Evolutionary conservation across 2,329 filamentous ascomycete genomes (phyloP).

Genomic region (Ceratocystis papillata): DNA sequence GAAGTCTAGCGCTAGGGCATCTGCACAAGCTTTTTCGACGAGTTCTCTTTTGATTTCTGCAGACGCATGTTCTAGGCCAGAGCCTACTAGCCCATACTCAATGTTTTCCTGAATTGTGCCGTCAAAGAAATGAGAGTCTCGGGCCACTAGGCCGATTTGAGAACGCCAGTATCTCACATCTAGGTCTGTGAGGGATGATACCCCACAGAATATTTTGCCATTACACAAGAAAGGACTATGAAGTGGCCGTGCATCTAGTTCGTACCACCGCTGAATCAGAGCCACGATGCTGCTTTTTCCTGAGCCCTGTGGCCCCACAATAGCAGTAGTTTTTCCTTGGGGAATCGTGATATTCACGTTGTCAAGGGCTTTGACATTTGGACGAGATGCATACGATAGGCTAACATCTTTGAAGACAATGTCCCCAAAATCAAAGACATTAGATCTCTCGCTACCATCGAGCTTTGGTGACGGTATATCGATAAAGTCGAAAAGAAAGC

Average conservation of each 20-base stretch:
- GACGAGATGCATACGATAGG: slow-evolving; percentile 62
- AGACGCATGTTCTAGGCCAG: slow-evolving; percentile 35
- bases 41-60: slow-evolving; percentile 42
- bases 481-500: slow-evolving; percentile 35
- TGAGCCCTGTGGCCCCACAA: slow-evolving; percentile 61
- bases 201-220: slow-evolving; percentile 39
- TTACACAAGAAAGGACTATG: slow-evolving; percentile 28
- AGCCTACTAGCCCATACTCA: slow-evolving; percentile 35
- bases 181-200: slow-evolving; percentile 44
- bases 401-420: slow-evolving; percentile 53
- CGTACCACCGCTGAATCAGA: slow-evolving; percentile 60
- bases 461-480: slow-evolving; percentile 28
- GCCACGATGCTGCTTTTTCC: slow-evolving; percentile 67
- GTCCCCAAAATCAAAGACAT: slow-evolving; percentile 41
- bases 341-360: slow-evolving; percentile 47
- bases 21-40: slow-evolving; percentile 39
- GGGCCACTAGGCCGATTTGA: slow-evolving; percentile 55
- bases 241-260: slow-evolving; percentile 31
- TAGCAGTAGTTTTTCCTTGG: slow-evolving; percentile 57
- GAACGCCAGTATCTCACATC: slow-evolving; percentile 54
- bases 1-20: slow-evolving; percentile 44
- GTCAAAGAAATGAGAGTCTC: slow-evolving; percentile 59
- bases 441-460: slow-evolving; percentile 3
- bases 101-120: slow-evolving; percentile 48
- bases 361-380: slow-evolving; percentile 53